Evolutionary conservation across 495 filamentous ascomycete species (phyloP).

Genomic region (Talaromyces proteolyticus): DNA sequence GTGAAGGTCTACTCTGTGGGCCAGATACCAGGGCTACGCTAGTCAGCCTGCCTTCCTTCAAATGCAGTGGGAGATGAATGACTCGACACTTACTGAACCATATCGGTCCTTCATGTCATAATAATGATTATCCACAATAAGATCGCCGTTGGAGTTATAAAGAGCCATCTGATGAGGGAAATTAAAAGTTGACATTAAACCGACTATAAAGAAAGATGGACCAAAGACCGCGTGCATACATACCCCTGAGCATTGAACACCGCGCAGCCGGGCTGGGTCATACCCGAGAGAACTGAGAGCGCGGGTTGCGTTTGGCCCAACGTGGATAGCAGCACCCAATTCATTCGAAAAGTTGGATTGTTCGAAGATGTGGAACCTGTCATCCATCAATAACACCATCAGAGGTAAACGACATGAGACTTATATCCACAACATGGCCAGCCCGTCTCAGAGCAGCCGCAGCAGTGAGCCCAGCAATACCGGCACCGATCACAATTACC

Average conservation of each 20-base stretch:
- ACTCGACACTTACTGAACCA: constrained; percentile 17
- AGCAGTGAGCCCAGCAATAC: constrained; percentile 23
- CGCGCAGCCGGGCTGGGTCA: constrained; percentile 27
- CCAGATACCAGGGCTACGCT: constrained; percentile 26
- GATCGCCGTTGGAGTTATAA: constrained; percentile 11
- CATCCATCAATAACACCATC: not conserved
- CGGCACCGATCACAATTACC: constrained; percentile 22
- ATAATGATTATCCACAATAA: constrained; percentile 16
- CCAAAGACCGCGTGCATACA: not conserved
- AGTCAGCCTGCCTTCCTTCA: not conserved
- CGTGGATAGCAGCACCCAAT: constrained; percentile 47
- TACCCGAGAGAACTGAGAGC: constrained; percentile 43
- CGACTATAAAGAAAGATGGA: not conserved
- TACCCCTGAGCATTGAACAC: constrained; percentile 20
- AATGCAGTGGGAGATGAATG: not conserved
- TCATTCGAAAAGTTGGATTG: constrained; percentile 46
- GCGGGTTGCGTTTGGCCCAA: constrained; percentile 43
- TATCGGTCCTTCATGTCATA: constrained; percentile 7
- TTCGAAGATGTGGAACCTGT: constrained; percentile 38
- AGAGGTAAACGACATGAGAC: not conserved
- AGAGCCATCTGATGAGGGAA: no score
- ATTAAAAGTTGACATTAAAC: constrained; percentile 6
- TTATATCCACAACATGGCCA: constrained; percentile 22
- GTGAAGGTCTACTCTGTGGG: constrained; percentile 51
- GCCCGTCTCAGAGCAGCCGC: constrained; percentile 24